Evolutionary conservation across 495 filamentous ascomycete genomes (phyloP), one percentile per base, ranked within the genome.

Genomic region (Xylaria bambusicola): DNA sequence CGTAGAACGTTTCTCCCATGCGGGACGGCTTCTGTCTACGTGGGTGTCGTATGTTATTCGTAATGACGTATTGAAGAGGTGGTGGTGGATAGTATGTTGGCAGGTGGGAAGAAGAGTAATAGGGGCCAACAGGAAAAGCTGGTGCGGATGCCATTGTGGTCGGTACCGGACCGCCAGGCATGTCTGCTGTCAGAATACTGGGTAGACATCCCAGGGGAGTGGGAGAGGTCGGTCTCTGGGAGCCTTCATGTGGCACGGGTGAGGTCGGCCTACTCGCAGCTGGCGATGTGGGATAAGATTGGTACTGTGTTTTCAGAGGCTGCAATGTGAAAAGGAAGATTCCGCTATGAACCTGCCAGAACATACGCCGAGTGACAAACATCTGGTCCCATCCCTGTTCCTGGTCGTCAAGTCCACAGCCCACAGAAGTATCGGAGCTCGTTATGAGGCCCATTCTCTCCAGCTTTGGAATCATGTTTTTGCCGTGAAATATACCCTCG

Each of bases 291-390:
- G 87, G 82, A 54, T 80, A 83, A 0, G 85, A 86, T 8, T 80
- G 80, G 53, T 26, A 26, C 12, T 33, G 40, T 6, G 29, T 23
- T 62, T 73, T 70, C 52, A 61, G 5, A 4, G 92, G 91, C n/a
- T 86, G 82, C 27, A 92, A 78, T 0, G 89, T 90, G 73, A 96
- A 96, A 20, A 97, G 84, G 72, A 95, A 97, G 23, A 95, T 80
- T 7, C 91, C 83, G 2, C 90, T 84, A 58, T 94, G 91, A 8
- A 95, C 76, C 71, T 97, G 94, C 94, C 94, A 98, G 76, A 97
- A 98, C 65, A 84, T 83, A 15, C 83, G 80, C 36, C 86, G 86
- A 61, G 86, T 88, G 45, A 90, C 84, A 63, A 94, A 96, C 90
- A 96, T 93, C 38, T 85, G 76, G 20, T 76, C 78, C 90, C 91